Percentiles rank a stretch among this genome's conserved stretches.
These are phyloP conservation scores for Emmonsiellopsis sp. DNA, from an alignment of 2,329 filamentous ascomycete species.

Conservation along the genomic window DNA sequence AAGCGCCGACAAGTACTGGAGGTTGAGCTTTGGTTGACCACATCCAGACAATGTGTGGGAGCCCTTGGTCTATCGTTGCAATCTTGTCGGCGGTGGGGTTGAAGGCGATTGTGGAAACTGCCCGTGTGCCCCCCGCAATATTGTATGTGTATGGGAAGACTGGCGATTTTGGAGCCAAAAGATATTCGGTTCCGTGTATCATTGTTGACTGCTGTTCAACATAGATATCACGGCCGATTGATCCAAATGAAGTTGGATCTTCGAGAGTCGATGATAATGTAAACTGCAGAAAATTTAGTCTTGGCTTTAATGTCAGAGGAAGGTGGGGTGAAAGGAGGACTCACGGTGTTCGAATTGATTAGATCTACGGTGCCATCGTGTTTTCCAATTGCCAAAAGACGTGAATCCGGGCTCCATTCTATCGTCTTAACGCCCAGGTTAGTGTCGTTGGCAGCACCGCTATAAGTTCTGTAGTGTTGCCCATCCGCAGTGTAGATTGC, in stretches of 20 bases:
- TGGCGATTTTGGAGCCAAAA: slow-evolving; percentile 28
- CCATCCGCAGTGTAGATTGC: slow-evolving; percentile 51
- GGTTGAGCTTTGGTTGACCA: slow-evolving; percentile 25
- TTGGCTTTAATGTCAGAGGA: not conserved
- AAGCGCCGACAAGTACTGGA: slow-evolving; percentile 22
- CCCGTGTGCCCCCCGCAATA: slow-evolving; percentile 22
- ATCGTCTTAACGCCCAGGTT: slow-evolving; percentile 43
- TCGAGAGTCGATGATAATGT: slow-evolving; percentile 23
- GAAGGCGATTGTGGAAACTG: slow-evolving; percentile 32
- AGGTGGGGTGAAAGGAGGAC: slow-evolving; percentile 3
- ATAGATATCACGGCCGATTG: slow-evolving; percentile 21
- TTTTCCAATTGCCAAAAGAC: slow-evolving; percentile 41
- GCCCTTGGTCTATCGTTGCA: slow-evolving; percentile 29
- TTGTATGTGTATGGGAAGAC: slow-evolving; percentile 22
- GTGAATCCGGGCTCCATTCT: slow-evolving; percentile 43
- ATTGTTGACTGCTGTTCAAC: slow-evolving; percentile 27
- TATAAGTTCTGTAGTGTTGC: slow-evolving; percentile 46
- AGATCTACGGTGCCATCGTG: slow-evolving; percentile 42
- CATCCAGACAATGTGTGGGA: slow-evolving; percentile 37
- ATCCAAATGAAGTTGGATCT: slow-evolving; percentile 23
- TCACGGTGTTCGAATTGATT: slow-evolving; percentile 34
- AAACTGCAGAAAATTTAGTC: slow-evolving; percentile 6
- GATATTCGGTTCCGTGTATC: slow-evolving; percentile 22
- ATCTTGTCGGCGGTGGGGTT: slow-evolving; percentile 27
- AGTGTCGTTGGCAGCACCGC: slow-evolving; percentile 29